Conservation (phyloP, 208 protist species). For the Trypanosomatidae sp. region DNA sequence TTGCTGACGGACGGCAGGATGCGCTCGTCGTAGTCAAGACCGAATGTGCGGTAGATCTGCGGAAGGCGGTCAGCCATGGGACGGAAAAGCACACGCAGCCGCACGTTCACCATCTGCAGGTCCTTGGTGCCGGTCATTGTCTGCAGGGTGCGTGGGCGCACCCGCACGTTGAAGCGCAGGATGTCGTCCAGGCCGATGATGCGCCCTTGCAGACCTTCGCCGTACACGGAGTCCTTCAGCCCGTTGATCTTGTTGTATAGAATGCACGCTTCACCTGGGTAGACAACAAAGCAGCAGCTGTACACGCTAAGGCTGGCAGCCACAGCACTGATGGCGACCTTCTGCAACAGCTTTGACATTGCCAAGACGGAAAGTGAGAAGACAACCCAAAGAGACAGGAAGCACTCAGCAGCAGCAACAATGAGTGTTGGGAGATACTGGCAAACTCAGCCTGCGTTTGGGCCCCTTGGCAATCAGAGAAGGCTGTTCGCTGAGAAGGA, state of each 20-base stretch:
- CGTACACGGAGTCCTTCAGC: slow-evolving; percentile 86
- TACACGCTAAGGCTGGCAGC: slow-evolving; percentile 76
- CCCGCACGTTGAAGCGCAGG: slow-evolving; percentile 97
- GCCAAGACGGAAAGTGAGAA: slow-evolving; percentile 1
- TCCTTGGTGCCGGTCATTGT: slow-evolving; percentile 94
- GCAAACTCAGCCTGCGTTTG: neutral
- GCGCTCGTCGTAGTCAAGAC: slow-evolving; percentile 96
- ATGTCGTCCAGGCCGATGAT: slow-evolving; percentile 96
- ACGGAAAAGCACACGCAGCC: slow-evolving; percentile 90
- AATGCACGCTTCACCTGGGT: slow-evolving; percentile 90
- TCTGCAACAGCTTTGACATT: slow-evolving; percentile 70
- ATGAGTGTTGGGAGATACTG: neutral
- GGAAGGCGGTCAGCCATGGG: slow-evolving; percentile 84
- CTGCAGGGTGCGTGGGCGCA: slow-evolving; percentile 86
- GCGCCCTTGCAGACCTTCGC: slow-evolving; percentile 88
- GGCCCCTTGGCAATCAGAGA: neutral
- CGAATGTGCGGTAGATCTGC: slow-evolving; percentile 91
- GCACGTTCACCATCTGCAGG: slow-evolving; percentile 94
- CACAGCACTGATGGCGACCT: slow-evolving; percentile 54
- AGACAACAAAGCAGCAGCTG: slow-evolving; percentile 92
- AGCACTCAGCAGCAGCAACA: neutral
- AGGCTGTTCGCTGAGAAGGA: neutral
- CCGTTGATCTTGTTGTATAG: slow-evolving; percentile 92
- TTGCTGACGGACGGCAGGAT: slow-evolving; percentile 98
- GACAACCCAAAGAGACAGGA: slow-evolving; percentile 12